Evolutionary conservation across 345 rosid genomes (phyloP).

Genomic region (Cardamine resedifolia): DNA sequence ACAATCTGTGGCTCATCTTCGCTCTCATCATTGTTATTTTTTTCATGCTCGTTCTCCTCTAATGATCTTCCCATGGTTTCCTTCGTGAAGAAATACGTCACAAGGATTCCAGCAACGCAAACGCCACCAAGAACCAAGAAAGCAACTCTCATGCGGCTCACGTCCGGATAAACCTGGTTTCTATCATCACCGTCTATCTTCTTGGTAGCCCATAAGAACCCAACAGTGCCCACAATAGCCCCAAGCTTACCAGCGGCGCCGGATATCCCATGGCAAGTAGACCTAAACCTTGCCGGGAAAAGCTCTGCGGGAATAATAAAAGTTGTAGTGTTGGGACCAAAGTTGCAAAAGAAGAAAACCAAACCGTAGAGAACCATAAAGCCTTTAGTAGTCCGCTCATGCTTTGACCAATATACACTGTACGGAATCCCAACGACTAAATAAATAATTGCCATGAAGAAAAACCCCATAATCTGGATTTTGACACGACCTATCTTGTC

Average conservation of each 20-base stretch:
- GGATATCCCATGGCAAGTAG: conserved; percentile 77
- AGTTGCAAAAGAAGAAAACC: conserved; percentile 70
- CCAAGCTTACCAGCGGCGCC: conserved; percentile 80
- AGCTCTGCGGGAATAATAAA: conserved; percentile 78
- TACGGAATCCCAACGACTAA: conserved; percentile 51
- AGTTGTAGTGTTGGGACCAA: conserved; percentile 82
- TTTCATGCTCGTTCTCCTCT: conserved; percentile 58
- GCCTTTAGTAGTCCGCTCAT: conserved; percentile 26
- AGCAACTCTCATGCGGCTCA: conserved; percentile 39
- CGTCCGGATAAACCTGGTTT: conserved; percentile 16
- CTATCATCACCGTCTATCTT: not conserved
- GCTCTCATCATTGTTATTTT: not conserved
- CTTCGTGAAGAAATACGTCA: conserved; percentile 47
- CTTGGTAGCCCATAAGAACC: conserved; percentile 52
- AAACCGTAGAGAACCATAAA: conserved; percentile 56
- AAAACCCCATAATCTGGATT: conserved; percentile 66
- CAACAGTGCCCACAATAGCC: conserved; percentile 68
- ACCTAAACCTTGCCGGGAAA: conserved; percentile 76
- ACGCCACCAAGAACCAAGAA: conserved; percentile 50
- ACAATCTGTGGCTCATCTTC: conserved; percentile 25
- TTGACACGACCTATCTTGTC: conserved; percentile 63
- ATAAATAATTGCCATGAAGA: conserved; percentile 58
- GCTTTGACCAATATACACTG: conserved; percentile 34
- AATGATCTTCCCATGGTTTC: conserved; percentile 73
- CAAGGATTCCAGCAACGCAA: conserved; percentile 50